Evolutionary conservation across 2,329 filamentous ascomycete genomes (phyloP).

Genomic region (Epichloe gansuensis): DNA sequence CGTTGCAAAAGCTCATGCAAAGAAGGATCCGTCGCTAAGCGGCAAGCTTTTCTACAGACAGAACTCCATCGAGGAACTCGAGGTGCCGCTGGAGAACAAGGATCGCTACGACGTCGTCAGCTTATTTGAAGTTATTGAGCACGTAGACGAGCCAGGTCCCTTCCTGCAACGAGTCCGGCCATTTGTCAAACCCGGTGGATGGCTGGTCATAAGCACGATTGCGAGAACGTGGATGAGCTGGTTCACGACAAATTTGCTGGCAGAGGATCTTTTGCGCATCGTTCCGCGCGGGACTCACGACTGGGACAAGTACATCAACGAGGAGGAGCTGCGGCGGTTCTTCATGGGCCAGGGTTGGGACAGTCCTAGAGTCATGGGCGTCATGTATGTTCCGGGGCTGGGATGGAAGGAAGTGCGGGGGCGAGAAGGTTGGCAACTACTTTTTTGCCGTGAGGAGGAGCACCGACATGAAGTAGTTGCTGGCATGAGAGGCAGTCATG

Average conservation of each 20-base stretch:
- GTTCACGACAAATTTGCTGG: slow-evolving; percentile 83
- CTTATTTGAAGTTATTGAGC: slow-evolving; percentile 90
- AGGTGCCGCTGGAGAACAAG: slow-evolving; percentile 22
- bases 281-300: slow-evolving; percentile 92
- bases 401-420: slow-evolving; percentile 78
- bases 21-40: slow-evolving; percentile 56
- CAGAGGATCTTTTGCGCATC: slow-evolving; percentile 76
- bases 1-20: slow-evolving; percentile 65
- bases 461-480: slow-evolving; percentile 6
- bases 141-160: slow-evolving; percentile 62
- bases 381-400: slow-evolving; percentile 78
- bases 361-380: slow-evolving; percentile 55
- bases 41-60: slow-evolving; percentile 61
- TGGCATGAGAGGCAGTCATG: background rate
- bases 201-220: slow-evolving; percentile 88
- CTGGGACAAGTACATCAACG: slow-evolving; percentile 93
- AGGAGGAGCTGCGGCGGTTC: slow-evolving; percentile 55
- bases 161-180: slow-evolving; percentile 62
- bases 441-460: slow-evolving; percentile 67
- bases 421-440: slow-evolving; percentile 87
- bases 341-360: slow-evolving; percentile 47
- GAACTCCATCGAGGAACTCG: slow-evolving; percentile 62
- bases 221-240: slow-evolving; percentile 80
- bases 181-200: slow-evolving; percentile 81
- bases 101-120: slow-evolving; percentile 67